Base-by-base conservation (phyloP, 169 alveolate species). In the Plasmodium billcollinsi region DNA sequence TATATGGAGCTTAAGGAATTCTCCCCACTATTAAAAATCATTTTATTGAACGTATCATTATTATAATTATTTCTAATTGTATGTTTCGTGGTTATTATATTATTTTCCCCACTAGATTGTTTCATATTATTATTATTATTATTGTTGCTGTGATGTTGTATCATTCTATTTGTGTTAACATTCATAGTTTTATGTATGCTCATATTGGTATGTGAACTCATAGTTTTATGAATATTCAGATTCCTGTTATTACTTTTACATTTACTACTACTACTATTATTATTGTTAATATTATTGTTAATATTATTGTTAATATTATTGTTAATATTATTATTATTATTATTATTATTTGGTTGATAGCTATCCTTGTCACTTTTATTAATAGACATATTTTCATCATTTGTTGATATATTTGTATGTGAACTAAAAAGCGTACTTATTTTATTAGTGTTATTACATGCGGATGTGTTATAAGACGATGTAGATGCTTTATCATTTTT, bases 341-440 rank as follows among this genome's bases (percentile, higher is more conserved):
- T n/a, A 62, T 21, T 59, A 62, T 21, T 33, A n/a, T 26, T 45
- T 29, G 43, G 1, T 47, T 1, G 14, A 11, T 11, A 24, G 14
- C 63, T 56, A 18, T 49, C 65, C 61, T 78, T 78, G 50, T 66
- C 89, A 58, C 54, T 78, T 26, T 39, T 39, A 39, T 39, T 39
- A 39, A 39, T 39, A 39, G 47, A 39, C 11, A 39, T 39, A 24
- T 78, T 78, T 0, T 78, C 89, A 24, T 78, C 78, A 26, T 50
- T 21, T 3, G 72, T 78, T 3, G 75, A 49, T 20, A 71, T 26
- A 20, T 65, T 78, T 7, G 89, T 65, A 29, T 54, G 65, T 18
- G 50, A 39, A 39, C 24, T 24, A 39, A 39, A 20, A 43, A 43
- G 43, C 20, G 18, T 67, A 52, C 75, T 67, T 39, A 50, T 67